A percentile compares a stretch with the other conserved stretches of the same genome.
Conservation (phyloP, 768 basidiomycete species). For the Phanerochaete carnosa region DNA sequence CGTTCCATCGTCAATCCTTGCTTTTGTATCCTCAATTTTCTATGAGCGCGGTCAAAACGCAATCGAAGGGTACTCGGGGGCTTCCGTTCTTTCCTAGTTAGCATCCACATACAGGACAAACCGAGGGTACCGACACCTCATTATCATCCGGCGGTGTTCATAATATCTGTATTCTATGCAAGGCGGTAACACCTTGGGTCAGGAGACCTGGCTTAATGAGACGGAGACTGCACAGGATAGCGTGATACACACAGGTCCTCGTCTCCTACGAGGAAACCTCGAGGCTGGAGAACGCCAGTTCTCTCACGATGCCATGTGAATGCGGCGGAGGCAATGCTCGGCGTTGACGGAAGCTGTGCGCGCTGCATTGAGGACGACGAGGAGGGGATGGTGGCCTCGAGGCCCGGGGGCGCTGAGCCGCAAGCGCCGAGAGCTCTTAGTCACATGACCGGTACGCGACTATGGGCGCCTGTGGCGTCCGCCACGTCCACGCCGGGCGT, state of each 20-base stretch:
- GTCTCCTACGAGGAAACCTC: neutral
- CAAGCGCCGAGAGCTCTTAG: neutral
- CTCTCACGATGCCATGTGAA: neutral
- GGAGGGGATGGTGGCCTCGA: neutral
- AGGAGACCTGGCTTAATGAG: neutral
- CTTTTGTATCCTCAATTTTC: neutral
- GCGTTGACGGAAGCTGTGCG: neutral
- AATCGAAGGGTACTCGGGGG: neutral
- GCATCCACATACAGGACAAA: neutral
- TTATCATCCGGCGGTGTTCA: neutral
- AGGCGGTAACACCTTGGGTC: neutral
- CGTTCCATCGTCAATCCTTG: neutral
- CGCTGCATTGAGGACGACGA: neutral
- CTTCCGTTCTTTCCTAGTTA: neutral
- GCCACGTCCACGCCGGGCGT: constrained; percentile 4
- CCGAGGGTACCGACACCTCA: neutral
- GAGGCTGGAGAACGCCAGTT: neutral
- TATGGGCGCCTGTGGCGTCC: constrained; percentile 2
- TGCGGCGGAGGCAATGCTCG: neutral
- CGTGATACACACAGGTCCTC: neutral
- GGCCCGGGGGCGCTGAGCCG: neutral
- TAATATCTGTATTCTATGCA: neutral
- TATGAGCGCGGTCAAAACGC: neutral
- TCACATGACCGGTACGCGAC: constrained; percentile 2
- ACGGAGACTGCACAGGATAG: neutral